These are phyloP conservation scores for Reutealis trisperma DNA, from an alignment of 345 rosid genomes.

Conservation along the genomic window DNA sequence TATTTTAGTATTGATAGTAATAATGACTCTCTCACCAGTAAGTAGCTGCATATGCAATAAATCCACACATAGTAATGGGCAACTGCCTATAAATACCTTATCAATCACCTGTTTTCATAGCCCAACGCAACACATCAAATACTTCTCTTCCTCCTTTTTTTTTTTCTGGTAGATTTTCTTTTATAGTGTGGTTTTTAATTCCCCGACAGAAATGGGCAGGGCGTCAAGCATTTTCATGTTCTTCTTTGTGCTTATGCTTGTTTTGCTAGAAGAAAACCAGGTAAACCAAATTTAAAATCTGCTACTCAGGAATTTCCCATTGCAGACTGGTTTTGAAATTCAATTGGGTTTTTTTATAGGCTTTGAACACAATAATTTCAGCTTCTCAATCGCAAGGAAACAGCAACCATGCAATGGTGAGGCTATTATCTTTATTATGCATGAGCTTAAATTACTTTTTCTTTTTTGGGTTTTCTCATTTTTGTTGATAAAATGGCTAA, in stretches of 20 bases:
- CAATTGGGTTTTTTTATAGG: not conserved
- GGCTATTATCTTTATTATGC: too few relatives aligned
- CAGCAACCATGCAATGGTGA: conserved; percentile 24
- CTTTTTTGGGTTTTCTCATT: not conserved
- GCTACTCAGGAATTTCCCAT: not conserved
- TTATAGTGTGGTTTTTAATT: too few relatives aligned
- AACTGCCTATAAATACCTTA: conserved; percentile 13
- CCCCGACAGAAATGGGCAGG: conserved; percentile 15
- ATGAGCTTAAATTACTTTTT: not conserved
- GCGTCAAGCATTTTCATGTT: conserved; percentile 10
- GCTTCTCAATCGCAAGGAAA: conserved; percentile 6
- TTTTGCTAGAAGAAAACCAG: conserved; percentile 22
- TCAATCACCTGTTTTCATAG: not conserved
- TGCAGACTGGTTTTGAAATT: not conserved
- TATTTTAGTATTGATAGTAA: too few relatives aligned
- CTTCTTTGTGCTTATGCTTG: conserved; percentile 21
- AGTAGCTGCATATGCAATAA: too few relatives aligned
- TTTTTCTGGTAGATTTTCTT: not conserved
- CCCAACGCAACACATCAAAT: not conserved
- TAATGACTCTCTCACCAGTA: too few relatives aligned
- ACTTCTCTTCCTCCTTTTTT: not conserved
- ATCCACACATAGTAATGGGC: not conserved
- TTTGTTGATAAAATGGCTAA: not conserved
- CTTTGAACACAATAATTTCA: not conserved
- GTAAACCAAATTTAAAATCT: conserved; percentile 5